A percentile compares a stretch with the other conserved stretches of the same genome.
Evolutionary conservation across 106 monocot genomes (phyloP).

Genomic region (Dioscorea zingiberensis): DNA sequence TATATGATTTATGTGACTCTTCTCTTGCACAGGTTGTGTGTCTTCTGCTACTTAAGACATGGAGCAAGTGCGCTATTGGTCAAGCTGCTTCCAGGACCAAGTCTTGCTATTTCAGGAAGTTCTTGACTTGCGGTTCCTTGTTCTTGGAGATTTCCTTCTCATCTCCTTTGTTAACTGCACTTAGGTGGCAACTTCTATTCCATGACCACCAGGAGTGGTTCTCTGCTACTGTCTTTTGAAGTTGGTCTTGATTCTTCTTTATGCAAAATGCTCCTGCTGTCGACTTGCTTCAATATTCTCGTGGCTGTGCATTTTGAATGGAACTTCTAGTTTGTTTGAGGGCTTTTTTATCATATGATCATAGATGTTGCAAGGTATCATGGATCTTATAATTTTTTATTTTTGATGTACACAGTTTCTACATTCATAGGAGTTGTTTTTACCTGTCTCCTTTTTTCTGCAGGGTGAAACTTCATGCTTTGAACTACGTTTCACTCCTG

Average conservation of each 20-base stretch:
- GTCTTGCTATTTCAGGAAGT: slow-evolving; percentile 46
- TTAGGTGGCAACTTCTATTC: slow-evolving; percentile 31
- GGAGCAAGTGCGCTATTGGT: slow-evolving; percentile 51
- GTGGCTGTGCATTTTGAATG: slow-evolving; percentile 13
- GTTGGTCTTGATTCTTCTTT: slow-evolving; percentile 22
- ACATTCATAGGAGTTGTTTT: too few species aligned
- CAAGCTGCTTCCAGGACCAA: slow-evolving; percentile 47
- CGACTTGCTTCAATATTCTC: slow-evolving; percentile 6
- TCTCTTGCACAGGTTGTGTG: not conserved
- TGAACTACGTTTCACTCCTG: too few species aligned
- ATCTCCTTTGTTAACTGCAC: slow-evolving; percentile 84
- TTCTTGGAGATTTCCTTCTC: slow-evolving; percentile 50
- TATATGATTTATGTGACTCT: not conserved
- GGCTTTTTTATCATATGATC: too few species aligned
- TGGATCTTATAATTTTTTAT: too few species aligned
- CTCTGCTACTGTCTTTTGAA: slow-evolving; percentile 42
- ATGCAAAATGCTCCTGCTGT: slow-evolving; percentile 6
- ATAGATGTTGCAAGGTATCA: too few species aligned
- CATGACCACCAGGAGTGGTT: slow-evolving; percentile 35
- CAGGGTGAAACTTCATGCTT: too few species aligned
- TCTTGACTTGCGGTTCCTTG: slow-evolving; percentile 71
- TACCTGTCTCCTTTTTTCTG: too few species aligned
- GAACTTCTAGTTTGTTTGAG: slow-evolving; percentile 15
- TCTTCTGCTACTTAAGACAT: slow-evolving; percentile 41
- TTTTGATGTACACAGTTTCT: too few species aligned